Conservation (phyloP, 169 alveolate genomes). For the Plasmodium gonderi region DNA sequence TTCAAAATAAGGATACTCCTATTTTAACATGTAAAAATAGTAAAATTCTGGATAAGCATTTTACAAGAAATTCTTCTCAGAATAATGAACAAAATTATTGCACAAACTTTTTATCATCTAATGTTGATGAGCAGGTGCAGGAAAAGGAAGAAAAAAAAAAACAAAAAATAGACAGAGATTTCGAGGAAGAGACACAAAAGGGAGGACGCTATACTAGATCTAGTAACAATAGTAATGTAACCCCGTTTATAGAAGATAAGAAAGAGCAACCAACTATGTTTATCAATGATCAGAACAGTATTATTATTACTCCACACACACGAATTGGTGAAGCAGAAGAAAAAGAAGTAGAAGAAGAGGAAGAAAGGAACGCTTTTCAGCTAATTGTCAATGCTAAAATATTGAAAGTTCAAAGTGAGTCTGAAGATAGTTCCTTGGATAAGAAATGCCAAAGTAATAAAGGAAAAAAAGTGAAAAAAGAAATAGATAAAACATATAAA, state of each 20-base stretch:
- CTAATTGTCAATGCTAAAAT: neutral
- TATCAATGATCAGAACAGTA: neutral
- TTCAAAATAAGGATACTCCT: constrained; percentile 7
- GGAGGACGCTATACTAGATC: neutral
- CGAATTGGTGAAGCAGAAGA: neutral
- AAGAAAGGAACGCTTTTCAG: neutral
- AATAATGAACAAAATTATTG: too few relatives aligned
- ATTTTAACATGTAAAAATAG: neutral
- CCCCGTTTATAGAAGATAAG: too few relatives aligned
- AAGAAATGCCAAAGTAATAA: neutral
- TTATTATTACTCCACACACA: neutral
- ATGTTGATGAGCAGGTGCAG: too few relatives aligned
- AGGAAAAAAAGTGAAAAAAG: neutral
- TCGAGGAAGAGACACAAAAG: neutral
- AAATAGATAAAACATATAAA: neutral
- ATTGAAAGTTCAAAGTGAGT: neutral
- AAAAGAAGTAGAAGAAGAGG: neutral
- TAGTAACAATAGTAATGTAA: too few relatives aligned
- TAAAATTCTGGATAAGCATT: neutral
- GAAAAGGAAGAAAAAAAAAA: too few relatives aligned
- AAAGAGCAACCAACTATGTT: neutral
- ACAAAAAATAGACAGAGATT: too few relatives aligned
- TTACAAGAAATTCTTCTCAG: neutral
- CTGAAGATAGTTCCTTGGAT: neutral
- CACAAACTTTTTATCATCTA: too few relatives aligned